Evolutionary conservation across 2,329 filamentous ascomycete species (phyloP).

Genomic region (Aquanectria penicillioides): DNA sequence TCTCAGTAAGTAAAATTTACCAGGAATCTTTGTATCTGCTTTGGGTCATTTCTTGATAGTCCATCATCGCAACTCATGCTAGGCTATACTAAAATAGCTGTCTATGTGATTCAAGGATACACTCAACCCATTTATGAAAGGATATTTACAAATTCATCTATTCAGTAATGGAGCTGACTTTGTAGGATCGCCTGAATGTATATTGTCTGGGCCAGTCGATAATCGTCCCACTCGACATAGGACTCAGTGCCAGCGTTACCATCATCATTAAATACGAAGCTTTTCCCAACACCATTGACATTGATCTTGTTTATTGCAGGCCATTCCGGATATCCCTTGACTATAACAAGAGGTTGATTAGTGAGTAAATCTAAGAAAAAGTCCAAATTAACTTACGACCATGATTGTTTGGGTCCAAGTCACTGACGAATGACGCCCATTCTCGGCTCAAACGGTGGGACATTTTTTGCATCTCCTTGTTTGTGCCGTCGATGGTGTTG

Average conservation of each 20-base stretch:
- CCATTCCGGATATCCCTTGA: slow-evolving; percentile 1
- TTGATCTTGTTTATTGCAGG: background rate
- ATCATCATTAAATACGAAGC: background rate
- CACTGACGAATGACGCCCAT: slow-evolving; percentile 1
- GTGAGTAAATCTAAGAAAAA: background rate
- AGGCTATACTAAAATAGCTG: no score
- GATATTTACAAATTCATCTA: no score
- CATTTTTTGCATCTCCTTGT: background rate
- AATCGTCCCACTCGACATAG: slow-evolving; percentile 1
- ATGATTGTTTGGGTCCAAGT: background rate
- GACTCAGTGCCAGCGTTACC: background rate
- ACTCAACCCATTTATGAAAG: no score
- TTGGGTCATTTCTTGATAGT: no score
- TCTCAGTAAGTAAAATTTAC: no score
- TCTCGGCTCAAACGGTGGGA: slow-evolving; percentile 1
- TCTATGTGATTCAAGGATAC: no score
- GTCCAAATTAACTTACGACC: background rate
- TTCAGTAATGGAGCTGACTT: slow-evolving; percentile 1
- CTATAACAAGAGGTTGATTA: background rate
- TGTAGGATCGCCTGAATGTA: slow-evolving; percentile 3
- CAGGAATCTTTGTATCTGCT: no score
- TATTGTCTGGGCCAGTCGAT: background rate
- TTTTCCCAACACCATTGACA: background rate
- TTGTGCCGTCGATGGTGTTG: background rate
- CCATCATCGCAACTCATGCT: no score